These are phyloP conservation scores for Crepidotus variabilis DNA, from an alignment of 768 basidiomycete species.

Conservation along the genomic window DNA sequence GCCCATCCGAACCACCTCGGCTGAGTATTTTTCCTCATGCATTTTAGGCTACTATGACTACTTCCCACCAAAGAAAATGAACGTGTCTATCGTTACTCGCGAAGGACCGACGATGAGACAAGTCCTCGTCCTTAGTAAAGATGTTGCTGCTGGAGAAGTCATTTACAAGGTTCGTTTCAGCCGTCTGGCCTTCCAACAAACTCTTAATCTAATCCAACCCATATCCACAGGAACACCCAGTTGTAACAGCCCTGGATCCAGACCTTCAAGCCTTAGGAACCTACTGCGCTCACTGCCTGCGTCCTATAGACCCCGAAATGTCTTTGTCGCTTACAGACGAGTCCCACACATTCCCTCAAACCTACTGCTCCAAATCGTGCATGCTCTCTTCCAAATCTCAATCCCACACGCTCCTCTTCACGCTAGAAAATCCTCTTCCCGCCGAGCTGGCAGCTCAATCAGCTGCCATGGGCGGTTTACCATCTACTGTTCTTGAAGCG, in stretches of 20 bases:
- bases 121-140: slow-evolving; percentile 60
- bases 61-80: slow-evolving; percentile 73
- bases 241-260: slow-evolving; percentile 65
- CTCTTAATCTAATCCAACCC: slow-evolving; percentile 3
- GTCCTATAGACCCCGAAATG: slow-evolving; percentile 43
- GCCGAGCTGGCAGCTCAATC: slow-evolving; percentile 27
- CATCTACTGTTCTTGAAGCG: slow-evolving; percentile 31
- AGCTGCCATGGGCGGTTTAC: slow-evolving; percentile 10
- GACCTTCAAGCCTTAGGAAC: slow-evolving; percentile 68
- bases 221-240: slow-evolving; percentile 59
- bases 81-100: slow-evolving; percentile 55
- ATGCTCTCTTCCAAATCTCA: slow-evolving; percentile 50
- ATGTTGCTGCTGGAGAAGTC: slow-evolving; percentile 65
- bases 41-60: slow-evolving; percentile 67
- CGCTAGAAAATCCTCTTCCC: slow-evolving; percentile 59
- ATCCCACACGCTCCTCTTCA: slow-evolving; percentile 70
- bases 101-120: slow-evolving; percentile 38
- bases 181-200: slow-evolving; percentile 1
- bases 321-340: slow-evolving; percentile 43
- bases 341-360: slow-evolving; percentile 52
- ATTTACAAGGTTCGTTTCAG: slow-evolving; percentile 62
- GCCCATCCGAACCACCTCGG: slow-evolving; percentile 1
- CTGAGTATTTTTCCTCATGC: slow-evolving; percentile 11
- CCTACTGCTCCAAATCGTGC: slow-evolving; percentile 75
- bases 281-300: slow-evolving; percentile 74